A percentile compares a stretch with the other conserved stretches of the same genome.
phyloP scores from a whole-genome alignment of 208 protist genomes.

The Wallacemonas sp. region DNA sequence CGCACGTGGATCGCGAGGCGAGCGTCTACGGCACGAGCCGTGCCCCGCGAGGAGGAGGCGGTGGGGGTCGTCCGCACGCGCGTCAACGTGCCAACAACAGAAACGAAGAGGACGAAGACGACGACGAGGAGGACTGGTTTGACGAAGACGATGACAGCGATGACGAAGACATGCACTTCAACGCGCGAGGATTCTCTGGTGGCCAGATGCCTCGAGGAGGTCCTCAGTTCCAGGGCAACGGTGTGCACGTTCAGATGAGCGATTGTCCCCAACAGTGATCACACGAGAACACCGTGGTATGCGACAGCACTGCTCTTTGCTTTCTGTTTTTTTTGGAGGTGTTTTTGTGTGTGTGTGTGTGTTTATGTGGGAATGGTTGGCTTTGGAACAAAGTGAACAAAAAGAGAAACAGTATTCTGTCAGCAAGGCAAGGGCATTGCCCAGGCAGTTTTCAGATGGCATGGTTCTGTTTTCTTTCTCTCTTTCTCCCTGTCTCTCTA shows the following conservation, averaged over 20 bases:
- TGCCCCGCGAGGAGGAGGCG: not conserved
- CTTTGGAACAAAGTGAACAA: too few relatives aligned
- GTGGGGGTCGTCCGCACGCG: too few relatives aligned
- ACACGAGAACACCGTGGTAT: too few relatives aligned
- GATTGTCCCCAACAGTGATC: constrained; percentile 74
- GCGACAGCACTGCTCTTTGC: not conserved
- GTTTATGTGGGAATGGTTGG: too few relatives aligned
- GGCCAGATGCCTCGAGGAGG: constrained; percentile 4
- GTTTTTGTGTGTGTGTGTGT: too few relatives aligned
- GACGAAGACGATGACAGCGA: constrained; percentile 37
- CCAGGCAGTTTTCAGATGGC: too few relatives aligned
- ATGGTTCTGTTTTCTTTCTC: too few relatives aligned
- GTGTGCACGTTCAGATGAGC: constrained; percentile 39
- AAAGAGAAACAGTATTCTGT: too few relatives aligned
- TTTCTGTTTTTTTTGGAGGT: not conserved
- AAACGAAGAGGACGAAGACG: too few relatives aligned
- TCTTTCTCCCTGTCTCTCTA: too few relatives aligned
- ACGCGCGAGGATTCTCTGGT: not conserved
- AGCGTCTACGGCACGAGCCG: not conserved
- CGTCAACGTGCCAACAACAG: too few relatives aligned
- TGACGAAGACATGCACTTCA: constrained; percentile 18
- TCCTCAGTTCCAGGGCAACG: constrained; percentile 5
- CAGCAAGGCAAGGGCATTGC: too few relatives aligned
- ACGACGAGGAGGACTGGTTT: not conserved
- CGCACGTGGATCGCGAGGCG: constrained; percentile 4